A percentile compares a stretch with the other conserved stretches of the same genome.
These are phyloP conservation scores for Nicotiana otophora DNA, from an alignment of 257 asterid genomes.

Conservation along the genomic window DNA sequence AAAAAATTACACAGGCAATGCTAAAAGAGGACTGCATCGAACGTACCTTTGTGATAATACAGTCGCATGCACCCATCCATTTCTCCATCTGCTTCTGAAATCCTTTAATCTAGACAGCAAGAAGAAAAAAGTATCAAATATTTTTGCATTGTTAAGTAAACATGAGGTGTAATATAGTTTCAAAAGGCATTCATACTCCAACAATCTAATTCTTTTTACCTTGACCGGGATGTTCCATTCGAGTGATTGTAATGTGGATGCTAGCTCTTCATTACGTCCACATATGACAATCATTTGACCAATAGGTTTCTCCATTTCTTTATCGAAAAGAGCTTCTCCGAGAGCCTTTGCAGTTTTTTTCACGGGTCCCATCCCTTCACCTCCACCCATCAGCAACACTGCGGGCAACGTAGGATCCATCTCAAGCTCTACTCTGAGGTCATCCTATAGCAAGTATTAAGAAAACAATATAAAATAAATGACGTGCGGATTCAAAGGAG, in stretches of 20 bases:
- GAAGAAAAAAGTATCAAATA: neutral
- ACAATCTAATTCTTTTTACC: conserved; percentile 23
- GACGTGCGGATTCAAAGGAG: neutral
- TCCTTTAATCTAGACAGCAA: conserved; percentile 55
- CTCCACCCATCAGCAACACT: conserved; percentile 95
- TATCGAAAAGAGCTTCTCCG: conserved; percentile 63
- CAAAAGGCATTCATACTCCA: neutral
- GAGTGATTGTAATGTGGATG: conserved; percentile 43
- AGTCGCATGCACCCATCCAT: conserved; percentile 96
- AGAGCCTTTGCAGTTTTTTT: conserved; percentile 87
- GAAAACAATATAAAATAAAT: neutral
- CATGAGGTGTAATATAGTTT: neutral
- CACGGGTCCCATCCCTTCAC: conserved; percentile 99
- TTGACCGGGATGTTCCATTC: conserved; percentile 93
- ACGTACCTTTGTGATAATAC: conserved; percentile 81
- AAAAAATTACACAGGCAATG: neutral
- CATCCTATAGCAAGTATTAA: conserved; percentile 34
- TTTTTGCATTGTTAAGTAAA: neutral
- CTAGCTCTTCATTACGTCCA: conserved; percentile 79
- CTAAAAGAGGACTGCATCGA: neutral
- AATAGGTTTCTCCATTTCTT: conserved; percentile 57
- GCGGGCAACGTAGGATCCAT: conserved; percentile 82
- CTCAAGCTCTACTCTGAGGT: conserved; percentile 70
- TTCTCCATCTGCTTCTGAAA: conserved; percentile 95
- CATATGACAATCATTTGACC: conserved; percentile 82